Evolutionary conservation across 2,329 filamentous ascomycete species (phyloP), one percentile per base, ranked within the genome.

Genomic region (Colletotrichum spaethianum): DNA sequence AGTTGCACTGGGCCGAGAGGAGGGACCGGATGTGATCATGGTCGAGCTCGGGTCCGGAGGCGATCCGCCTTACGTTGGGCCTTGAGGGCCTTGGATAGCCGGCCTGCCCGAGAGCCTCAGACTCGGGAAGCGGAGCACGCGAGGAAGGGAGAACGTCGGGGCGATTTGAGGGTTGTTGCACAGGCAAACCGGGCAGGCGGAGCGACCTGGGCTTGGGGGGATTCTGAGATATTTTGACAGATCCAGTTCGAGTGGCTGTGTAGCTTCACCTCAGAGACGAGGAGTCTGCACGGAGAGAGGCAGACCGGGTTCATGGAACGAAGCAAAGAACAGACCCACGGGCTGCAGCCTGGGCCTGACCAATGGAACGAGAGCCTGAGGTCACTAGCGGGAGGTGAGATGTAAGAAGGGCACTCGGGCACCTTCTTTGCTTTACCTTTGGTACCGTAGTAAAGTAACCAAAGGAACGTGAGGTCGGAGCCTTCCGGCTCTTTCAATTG

Each of bases 11-110:
- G 31, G 64, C 59, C 59, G 31, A 72, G 65, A 72, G 38, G 36
- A 60, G 65, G 60, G 52, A 38, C 46, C 53, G 53, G 60, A 40
- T 55, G 53, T 70, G 60, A 31, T 61, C 52, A 63, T 63, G 57
- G 44, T 66, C 42, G 67, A 71, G 67, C 67, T 73, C 62, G 57
- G 67, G 33, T 64, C 70, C 70, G 60, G 53, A 69, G 66, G 59
- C 68, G 70, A 60, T 61, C 70, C 70, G 70, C 52, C 46, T 70
- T 36, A 36, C 36, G 69, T 63, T 59, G 57, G 57, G 63, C 42
- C 57, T 68, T 44, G 55, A 28, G 63, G 63, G 56, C 48, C 56
- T 56, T 71, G 55, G n/a, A 65, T 23, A 60, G 59, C 65, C 70
- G 66, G 70, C 26, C 38, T 72, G 53, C 11, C 70, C 70, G 70